Percentiles rank a stretch among this genome's conserved stretches.
These are phyloP conservation scores for Akebia trifoliata DNA, from an alignment of 164 flowering plant genomes.

Conservation along the genomic window DNA sequence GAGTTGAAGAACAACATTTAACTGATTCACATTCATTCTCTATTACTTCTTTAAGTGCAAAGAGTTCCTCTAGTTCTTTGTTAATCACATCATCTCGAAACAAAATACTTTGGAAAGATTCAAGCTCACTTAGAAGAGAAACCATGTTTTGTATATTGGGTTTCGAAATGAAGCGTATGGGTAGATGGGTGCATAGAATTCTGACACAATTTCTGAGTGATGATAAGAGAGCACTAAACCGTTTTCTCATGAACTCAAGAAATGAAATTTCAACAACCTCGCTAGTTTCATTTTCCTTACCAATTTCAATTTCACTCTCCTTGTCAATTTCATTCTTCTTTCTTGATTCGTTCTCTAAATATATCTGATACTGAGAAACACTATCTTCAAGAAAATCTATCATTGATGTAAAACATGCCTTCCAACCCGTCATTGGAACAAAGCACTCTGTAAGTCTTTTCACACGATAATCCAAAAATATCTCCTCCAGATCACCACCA, in stretches of 20 bases:
- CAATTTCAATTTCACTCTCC: background rate
- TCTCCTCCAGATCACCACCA: constrained; percentile 35
- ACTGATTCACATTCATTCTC: background rate
- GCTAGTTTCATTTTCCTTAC: no score
- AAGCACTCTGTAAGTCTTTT: constrained; percentile 40
- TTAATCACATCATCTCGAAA: constrained; percentile 21
- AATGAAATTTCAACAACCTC: constrained; percentile 23
- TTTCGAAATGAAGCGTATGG: constrained; percentile 21
- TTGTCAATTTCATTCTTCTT: background rate
- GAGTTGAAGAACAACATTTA: background rate
- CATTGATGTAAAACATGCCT: constrained; percentile 28
- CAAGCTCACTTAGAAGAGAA: constrained; percentile 23
- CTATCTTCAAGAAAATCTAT: constrained; percentile 45
- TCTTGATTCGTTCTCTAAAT: constrained; percentile 28
- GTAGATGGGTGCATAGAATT: constrained; percentile 40
- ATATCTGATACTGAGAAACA: constrained; percentile 29
- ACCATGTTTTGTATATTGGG: constrained; percentile 22
- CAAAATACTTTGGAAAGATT: constrained; percentile 27
- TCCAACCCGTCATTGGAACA: constrained; percentile 44
- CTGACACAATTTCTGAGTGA: constrained; percentile 33
- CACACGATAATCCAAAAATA: constrained; percentile 58
- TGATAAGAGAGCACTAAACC: constrained; percentile 14
- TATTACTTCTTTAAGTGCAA: constrained; percentile 15
- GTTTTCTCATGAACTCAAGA: constrained; percentile 32
- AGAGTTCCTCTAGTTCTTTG: constrained; percentile 33